These are phyloP conservation scores for Nakazawaea ambrosiae DNA, from an alignment of 805 yeast genomes.

Conservation along the genomic window DNA sequence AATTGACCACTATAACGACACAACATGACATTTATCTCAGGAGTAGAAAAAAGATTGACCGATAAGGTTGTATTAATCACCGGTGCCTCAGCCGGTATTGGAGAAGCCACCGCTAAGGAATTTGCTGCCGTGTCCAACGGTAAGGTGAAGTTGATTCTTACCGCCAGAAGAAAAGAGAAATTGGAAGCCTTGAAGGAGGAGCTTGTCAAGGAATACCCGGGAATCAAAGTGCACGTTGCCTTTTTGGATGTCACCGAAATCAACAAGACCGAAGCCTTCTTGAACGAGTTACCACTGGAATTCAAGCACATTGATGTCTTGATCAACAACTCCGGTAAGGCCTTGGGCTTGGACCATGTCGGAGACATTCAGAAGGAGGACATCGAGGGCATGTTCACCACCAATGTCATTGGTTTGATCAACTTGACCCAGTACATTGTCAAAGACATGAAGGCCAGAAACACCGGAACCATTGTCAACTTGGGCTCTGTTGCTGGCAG, in stretches of 20 bases:
- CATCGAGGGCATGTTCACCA: slow-evolving; percentile 34
- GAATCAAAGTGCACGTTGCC: slow-evolving; percentile 36
- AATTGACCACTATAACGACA: neutral
- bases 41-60: slow-evolving; percentile 11
- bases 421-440: slow-evolving; percentile 36
- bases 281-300: slow-evolving; percentile 44
- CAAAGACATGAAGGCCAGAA: slow-evolving; percentile 33
- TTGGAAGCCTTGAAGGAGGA: slow-evolving; percentile 41
- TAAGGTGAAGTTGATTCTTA: slow-evolving; percentile 57
- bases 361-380: slow-evolving; percentile 33
- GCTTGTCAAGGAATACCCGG: slow-evolving; percentile 40
- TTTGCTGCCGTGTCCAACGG: slow-evolving; percentile 59
- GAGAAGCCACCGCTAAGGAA: slow-evolving; percentile 39
- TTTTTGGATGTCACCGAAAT: slow-evolving; percentile 52
- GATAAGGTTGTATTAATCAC: slow-evolving; percentile 21
- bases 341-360: slow-evolving; percentile 36
- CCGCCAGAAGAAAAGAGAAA: slow-evolving; percentile 72
- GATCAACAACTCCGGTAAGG: slow-evolving; percentile 53
- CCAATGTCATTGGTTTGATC: slow-evolving; percentile 41
- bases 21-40: slow-evolving; percentile 9
- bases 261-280: slow-evolving; percentile 43
- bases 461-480: slow-evolving; percentile 52
- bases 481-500: slow-evolving; percentile 68
- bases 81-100: slow-evolving; percentile 46
- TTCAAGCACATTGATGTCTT: slow-evolving; percentile 55